Evolutionary conservation across 345 rosid species (phyloP).

Genomic region (Turritis glabra): DNA sequence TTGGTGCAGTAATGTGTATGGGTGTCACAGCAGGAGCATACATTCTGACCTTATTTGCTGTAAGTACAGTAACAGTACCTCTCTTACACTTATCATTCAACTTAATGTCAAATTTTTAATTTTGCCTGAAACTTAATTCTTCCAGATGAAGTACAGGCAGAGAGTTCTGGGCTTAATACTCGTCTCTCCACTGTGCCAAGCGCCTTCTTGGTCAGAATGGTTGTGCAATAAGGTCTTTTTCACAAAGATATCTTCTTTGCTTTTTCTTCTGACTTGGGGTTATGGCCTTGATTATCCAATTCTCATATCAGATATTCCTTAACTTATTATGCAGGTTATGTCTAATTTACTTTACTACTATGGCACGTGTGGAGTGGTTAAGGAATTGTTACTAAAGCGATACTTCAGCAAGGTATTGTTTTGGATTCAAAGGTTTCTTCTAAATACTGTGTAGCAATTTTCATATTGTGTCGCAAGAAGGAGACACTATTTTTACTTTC

Average conservation of each 20-base stretch:
- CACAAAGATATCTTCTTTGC: conserved; percentile 17
- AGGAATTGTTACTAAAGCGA: conserved; percentile 81
- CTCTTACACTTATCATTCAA: background rate
- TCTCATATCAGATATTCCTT: conserved; percentile 16
- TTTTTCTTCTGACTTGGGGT: conserved; percentile 1
- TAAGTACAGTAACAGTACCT: conserved; percentile 40
- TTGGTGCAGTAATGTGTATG: conserved; percentile 97
- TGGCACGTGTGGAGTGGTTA: conserved; percentile 93
- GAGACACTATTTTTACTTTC: background rate
- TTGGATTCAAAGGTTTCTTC: background rate
- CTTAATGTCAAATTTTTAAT: background rate
- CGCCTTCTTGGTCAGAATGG: conserved; percentile 98
- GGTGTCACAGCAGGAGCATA: conserved; percentile 99
- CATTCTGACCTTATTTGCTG: conserved; percentile 88
- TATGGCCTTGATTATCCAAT: conserved; percentile 1
- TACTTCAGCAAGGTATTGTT: conserved; percentile 82
- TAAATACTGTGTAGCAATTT: conserved; percentile 13
- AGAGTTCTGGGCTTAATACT: conserved; percentile 91
- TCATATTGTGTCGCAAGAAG: background rate
- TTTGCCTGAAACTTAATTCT: background rate
- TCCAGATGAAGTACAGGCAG: conserved; percentile 82
- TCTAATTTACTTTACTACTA: conserved; percentile 83
- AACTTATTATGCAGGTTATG: conserved; percentile 59
- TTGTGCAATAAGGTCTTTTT: conserved; percentile 70
- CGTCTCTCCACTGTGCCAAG: conserved; percentile 89